Evolutionary conservation across 768 basidiomycete genomes (phyloP).

Genomic region (Phlebiopsis flavidoalba): DNA sequence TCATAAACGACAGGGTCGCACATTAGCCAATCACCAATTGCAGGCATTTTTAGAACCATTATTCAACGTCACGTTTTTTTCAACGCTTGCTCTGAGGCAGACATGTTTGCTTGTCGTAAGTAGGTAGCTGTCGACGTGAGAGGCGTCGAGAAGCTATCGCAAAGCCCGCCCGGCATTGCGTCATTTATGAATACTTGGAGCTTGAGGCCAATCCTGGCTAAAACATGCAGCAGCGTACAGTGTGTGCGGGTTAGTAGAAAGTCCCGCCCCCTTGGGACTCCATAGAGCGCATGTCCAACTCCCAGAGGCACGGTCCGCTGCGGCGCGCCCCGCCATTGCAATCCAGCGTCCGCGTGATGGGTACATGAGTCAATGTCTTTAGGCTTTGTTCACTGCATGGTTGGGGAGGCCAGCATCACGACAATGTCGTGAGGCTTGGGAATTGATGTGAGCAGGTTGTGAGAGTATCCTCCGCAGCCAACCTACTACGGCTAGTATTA

Average conservation of each 20-base stretch:
- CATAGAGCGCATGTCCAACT: background rate
- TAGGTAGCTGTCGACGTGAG: background rate
- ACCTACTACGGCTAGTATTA: too few species aligned
- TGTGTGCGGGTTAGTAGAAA: too few species aligned
- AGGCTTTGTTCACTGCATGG: too few species aligned
- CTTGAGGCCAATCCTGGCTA: background rate
- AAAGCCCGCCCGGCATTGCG: background rate
- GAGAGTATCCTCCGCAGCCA: too few species aligned
- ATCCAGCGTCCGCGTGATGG: background rate
- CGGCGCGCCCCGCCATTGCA: background rate
- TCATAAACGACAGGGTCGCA: background rate
- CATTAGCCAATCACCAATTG: conserved; percentile 30
- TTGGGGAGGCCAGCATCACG: too few species aligned
- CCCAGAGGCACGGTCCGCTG: background rate
- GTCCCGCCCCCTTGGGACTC: too few species aligned
- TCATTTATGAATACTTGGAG: background rate
- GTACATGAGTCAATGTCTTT: background rate
- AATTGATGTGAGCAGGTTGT: too few species aligned
- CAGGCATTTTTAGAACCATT: conserved; percentile 37
- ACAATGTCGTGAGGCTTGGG: too few species aligned
- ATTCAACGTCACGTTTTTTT: conserved; percentile 35
- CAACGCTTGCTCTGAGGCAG: background rate
- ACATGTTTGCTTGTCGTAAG: background rate
- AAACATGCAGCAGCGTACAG: too few species aligned
- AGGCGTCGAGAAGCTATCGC: background rate